These are phyloP conservation scores for Beauveria sp. DNA, from an alignment of 2,329 filamentous ascomycete genomes.

Conservation along the genomic window DNA sequence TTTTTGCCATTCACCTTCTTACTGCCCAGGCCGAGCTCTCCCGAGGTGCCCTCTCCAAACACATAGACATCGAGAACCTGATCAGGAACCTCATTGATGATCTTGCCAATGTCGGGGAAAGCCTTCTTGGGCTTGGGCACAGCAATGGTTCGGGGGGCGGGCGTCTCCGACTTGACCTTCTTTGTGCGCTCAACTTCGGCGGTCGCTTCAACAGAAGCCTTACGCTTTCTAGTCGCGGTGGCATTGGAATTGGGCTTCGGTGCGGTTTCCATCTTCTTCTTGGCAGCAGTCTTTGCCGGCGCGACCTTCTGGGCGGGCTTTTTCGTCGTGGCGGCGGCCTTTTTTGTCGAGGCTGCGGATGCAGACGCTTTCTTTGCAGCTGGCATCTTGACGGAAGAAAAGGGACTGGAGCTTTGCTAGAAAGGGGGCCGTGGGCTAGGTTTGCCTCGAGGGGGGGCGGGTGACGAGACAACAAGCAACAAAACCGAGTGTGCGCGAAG, in stretches of 20 bases:
- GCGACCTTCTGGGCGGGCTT: constrained; percentile 1
- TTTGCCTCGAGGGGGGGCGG: neutral
- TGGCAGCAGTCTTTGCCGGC: constrained; percentile 17
- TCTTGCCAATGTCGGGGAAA: constrained; percentile 47
- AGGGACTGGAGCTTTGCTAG: neutral
- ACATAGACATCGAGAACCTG: constrained; percentile 66
- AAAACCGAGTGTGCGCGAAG: neutral
- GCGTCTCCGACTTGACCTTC: constrained; percentile 16
- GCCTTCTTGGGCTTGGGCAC: constrained; percentile 23
- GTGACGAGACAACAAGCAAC: neutral
- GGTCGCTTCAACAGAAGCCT: constrained; percentile 14
- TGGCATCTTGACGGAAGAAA: neutral
- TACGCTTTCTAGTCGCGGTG: constrained; percentile 22
- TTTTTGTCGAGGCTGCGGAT: neutral
- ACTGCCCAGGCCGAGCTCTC: constrained; percentile 73
- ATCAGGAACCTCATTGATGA: constrained; percentile 59
- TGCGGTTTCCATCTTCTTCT: constrained; percentile 13
- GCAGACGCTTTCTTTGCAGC: neutral
- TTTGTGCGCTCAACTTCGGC: constrained; percentile 19
- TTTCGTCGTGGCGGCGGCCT: neutral
- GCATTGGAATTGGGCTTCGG: constrained; percentile 7
- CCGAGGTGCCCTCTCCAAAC: constrained; percentile 72
- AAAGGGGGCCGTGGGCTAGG: neutral
- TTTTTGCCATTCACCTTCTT: constrained; percentile 54
- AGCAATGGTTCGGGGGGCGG: constrained; percentile 9